Evolutionary conservation across 108 stramenopile genomes (phyloP), one percentile per base, ranked within the genome.

Genomic region (Discostella pseudostelligera): DNA sequence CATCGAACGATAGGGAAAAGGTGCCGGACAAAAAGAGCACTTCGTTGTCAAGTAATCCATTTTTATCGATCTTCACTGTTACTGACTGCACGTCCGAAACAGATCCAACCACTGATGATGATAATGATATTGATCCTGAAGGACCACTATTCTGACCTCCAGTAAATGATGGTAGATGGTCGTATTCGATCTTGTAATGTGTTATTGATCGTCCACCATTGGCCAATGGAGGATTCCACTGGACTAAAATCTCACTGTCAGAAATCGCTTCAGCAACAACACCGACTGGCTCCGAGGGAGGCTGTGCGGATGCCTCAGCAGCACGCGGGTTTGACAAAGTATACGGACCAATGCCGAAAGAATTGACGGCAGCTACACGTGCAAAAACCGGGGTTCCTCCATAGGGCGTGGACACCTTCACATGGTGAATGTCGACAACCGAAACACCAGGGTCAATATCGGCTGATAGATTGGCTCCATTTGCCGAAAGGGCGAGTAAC

Each of bases 151-250:
- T 59, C 28, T 16, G 32, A 22, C 80, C 85, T 1, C 81, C 70
- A 24, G 75, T 78, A 35, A 88, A 91, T 1, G 80, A 56, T 13
- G 60, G 29, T 0, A 60, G 28, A 8, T 58, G 57, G 70, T 93
- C 91, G 57, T 81, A 87, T 72, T 93, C 88, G 21, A 93, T 59
- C 37, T 75, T 72, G 60, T 81, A 93, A 13, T 73, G 70, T 8
- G 87, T 81, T 6, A 90, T 57, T 10, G 47, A 50, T 36, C 58
- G 43, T 20, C 88, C 87, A 17, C 86, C 87, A 64, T 62, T 62
- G 22, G 70, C 70, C 8, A 59, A 14, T 26, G 88, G 87, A n/a
- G 79, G 58, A 32, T 84, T 82, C 85, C 87, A 93, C 65, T 87
- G 66, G 0, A 93, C 84, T 14, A 81, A 56, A 37, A 93, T 32